Percentiles rank a stretch among this genome's conserved stretches.
Conservation (phyloP, 2,329 filamentous ascomycete species). For the Beauveria australis region DNA sequence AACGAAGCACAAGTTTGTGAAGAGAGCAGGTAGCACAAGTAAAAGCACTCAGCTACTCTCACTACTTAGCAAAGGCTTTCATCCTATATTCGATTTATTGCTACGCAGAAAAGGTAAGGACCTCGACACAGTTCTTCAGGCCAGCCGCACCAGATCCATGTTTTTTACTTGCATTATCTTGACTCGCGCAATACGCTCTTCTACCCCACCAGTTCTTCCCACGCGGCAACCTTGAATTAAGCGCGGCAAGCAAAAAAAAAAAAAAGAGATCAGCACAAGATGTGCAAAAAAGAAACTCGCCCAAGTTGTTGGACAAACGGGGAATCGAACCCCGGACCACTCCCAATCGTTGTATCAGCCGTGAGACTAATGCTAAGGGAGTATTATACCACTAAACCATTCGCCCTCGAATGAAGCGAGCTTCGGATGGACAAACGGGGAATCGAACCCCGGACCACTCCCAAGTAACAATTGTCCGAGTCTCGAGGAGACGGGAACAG, state of each 20-base stretch:
- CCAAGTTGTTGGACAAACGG: constrained; percentile 10
- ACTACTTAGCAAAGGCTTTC: background rate
- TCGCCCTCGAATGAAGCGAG: constrained; percentile 7
- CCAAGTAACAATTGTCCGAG: background rate
- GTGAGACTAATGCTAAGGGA: constrained; percentile 10
- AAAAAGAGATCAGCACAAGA: background rate
- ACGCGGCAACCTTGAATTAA: background rate
- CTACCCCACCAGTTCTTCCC: background rate
- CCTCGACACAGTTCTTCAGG: too few relatives aligned
- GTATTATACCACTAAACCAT: constrained; percentile 15
- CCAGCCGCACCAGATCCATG: too few relatives aligned
- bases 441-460: constrained; percentile 15
- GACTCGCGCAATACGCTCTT: too few relatives aligned
- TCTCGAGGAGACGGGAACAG: background rate
- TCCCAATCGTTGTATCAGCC: constrained; percentile 1
- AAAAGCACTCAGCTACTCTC: background rate
- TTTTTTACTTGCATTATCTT: too few relatives aligned
- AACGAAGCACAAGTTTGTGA: background rate
- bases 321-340: constrained; percentile 14
- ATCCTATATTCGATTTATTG: background rate
- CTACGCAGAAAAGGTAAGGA: too few relatives aligned
- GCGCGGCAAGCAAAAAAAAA: background rate
- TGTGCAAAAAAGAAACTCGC: constrained; percentile 9
- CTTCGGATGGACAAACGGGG: constrained; percentile 7
- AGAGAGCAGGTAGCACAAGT: background rate